Evolutionary conservation across 768 basidiomycete genomes (phyloP), one percentile per base, ranked within the genome.

Genomic region (Nidularia sp.): DNA sequence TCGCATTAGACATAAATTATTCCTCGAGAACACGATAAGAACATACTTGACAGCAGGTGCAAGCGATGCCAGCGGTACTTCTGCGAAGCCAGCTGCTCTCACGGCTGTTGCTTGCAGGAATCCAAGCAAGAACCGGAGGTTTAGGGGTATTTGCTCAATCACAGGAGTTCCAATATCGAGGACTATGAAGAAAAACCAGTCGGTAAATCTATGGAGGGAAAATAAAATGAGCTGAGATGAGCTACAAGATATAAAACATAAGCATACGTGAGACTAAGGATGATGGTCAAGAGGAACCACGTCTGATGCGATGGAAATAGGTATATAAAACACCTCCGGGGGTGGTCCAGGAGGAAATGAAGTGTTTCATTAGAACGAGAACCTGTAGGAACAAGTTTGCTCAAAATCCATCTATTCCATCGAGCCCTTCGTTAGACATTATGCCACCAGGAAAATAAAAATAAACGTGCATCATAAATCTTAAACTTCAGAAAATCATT

Each of bases 251-350:
- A 53, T 5, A 29, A 12, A 22, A 34, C 22, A 33, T 35, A 47
- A n/a, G 62, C 84, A 48, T 61, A 93, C 93, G 83, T 92, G 34
- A 96, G 70, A 0, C 72, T 57, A 3, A 89, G 35, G 22, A 97
- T 74, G 22, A 95, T 66, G 1, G 80, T 78, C 1, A 92, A 55
- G 4, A 97, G 80, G 58, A 96, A 90, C 91, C 93, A 93, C 2
- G 94, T 97, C 63, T 97, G 94, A 60, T 94, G 91, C 0, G 92
- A 85, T 0, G 93, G 93, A 59, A 96, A 96, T 6, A 96, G 78
- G 64, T 93, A 90, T 8, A 93, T 81, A 62, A 89, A 95, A 67
- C 93, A 96, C 55, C 91, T 83, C 8, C 96, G 83, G 9, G 96
- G 96, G 63, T 98, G 96, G 60, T 98, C 93, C 6, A 99, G 79